Evolutionary conservation across 2,329 filamentous ascomycete genomes (phyloP).

Genomic region (Colletotrichum salicis): DNA sequence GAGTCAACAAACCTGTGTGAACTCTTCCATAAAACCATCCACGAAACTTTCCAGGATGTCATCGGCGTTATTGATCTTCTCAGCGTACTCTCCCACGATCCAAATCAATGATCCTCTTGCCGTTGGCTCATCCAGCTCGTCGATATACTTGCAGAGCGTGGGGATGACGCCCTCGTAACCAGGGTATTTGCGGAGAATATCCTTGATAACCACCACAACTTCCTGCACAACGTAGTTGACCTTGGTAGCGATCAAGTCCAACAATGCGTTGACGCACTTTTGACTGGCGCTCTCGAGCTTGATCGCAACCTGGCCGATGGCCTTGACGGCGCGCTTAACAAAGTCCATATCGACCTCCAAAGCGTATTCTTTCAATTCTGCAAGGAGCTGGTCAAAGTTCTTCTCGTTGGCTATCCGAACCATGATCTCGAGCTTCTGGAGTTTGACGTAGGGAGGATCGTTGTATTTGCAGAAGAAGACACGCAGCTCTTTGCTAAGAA

Average conservation of each 20-base stretch:
- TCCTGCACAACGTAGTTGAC: constrained; percentile 99
- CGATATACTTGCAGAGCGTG: constrained; percentile 94
- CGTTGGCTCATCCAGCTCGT: constrained; percentile 94
- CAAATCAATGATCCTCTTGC: constrained; percentile 93
- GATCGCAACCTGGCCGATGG: constrained; percentile 97
- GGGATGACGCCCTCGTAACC: constrained; percentile 98
- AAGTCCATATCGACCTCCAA: constrained; percentile 99
- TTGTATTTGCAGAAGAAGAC: constrained; percentile 99
- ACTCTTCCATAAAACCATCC: constrained; percentile 94
- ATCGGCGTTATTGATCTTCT: constrained; percentile 99
- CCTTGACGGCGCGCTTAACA: constrained; percentile 90
- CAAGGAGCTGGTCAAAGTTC: constrained; percentile 93
- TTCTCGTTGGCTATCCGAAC: constrained; percentile 97
- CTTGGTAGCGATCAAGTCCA: constrained; percentile 96
- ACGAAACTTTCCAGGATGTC: constrained; percentile 93
- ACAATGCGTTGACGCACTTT: constrained; percentile 91
- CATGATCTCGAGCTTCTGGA: constrained; percentile 99
- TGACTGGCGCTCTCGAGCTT: constrained; percentile 97
- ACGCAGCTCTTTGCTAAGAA: constrained; percentile 94
- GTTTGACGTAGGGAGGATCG: constrained; percentile 95
- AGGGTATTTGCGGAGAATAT: constrained; percentile 96
- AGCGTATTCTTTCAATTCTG: constrained; percentile 96
- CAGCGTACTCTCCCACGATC: constrained; percentile 99
- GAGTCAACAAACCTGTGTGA: constrained; percentile 77
- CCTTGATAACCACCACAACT: constrained; percentile 98